These are phyloP conservation scores for Thielaviopsis ethacetica DNA, from an alignment of 2,329 filamentous ascomycete species.

Conservation along the genomic window DNA sequence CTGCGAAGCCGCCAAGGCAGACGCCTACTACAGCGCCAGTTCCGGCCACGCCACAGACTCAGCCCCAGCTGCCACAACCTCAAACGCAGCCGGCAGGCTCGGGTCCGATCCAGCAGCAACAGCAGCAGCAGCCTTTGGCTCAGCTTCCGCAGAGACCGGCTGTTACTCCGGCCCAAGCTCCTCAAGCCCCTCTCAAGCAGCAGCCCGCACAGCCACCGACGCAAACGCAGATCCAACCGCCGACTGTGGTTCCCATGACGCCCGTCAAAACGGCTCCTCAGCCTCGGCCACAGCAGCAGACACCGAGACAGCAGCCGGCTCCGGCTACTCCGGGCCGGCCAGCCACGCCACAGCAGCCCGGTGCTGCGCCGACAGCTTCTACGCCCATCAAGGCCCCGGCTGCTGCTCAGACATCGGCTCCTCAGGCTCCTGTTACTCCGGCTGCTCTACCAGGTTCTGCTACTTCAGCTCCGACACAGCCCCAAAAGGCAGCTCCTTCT, in stretches of 20 bases:
- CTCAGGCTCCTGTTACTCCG: not conserved
- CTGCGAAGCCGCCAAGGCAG: not conserved
- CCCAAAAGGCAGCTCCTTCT: not conserved
- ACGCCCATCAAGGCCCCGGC: not conserved
- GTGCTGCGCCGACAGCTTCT: not conserved
- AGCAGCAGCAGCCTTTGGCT: not conserved
- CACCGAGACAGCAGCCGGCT: not conserved
- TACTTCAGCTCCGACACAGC: not conserved
- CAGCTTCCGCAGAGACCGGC: not conserved
- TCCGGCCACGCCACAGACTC: not conserved
- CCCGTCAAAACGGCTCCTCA: not conserved
- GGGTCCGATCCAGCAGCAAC: not conserved
- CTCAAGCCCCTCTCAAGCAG: not conserved
- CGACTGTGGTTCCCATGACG: not conserved
- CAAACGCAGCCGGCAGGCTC: not conserved
- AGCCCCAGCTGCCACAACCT: not conserved
- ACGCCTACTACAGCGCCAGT: not conserved
- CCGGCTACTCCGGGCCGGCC: not conserved
- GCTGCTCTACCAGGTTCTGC: not conserved
- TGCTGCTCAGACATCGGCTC: not conserved
- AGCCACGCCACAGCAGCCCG: not conserved
- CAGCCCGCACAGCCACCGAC: not conserved
- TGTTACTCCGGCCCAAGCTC: not conserved
- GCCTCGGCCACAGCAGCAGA: not conserved
- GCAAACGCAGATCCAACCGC: not conserved